A percentile compares a stretch with the other conserved stretches of the same genome.
Evolutionary conservation across 2,329 filamentous ascomycete species (phyloP).

Genomic region (Emmonsiellopsis sp.): DNA sequence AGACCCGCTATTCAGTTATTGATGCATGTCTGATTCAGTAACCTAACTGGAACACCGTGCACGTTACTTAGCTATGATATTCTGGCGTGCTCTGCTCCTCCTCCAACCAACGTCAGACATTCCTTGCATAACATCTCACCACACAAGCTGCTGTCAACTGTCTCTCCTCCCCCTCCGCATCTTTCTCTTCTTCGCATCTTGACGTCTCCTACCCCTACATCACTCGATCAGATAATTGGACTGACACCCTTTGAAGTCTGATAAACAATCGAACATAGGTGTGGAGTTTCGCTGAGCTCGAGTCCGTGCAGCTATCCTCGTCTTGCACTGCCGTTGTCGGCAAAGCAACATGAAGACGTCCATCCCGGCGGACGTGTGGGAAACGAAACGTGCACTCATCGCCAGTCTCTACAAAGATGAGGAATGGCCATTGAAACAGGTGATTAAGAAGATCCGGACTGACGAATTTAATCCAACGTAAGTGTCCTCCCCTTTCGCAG

Average conservation of each 20-base stretch:
- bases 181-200: not conserved
- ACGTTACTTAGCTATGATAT: not conserved
- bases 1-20: not conserved
- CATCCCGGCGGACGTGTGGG: slow-evolving; percentile 36
- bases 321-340: not conserved
- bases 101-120: not conserved
- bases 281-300: too few relatives aligned
- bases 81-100: not conserved
- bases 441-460: slow-evolving; percentile 36
- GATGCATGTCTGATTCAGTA: not conserved
- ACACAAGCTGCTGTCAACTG: not conserved
- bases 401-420: slow-evolving; percentile 35
- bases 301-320: not conserved
- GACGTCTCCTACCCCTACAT: too few relatives aligned
- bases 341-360: slow-evolving; percentile 30
- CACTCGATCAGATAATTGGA: too few relatives aligned
- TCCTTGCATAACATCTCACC: not conserved
- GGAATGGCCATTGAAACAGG: slow-evolving; percentile 38
- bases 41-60: not conserved
- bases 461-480: slow-evolving; percentile 36
- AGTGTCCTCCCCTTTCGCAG: slow-evolving; percentile 9
- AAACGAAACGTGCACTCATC: slow-evolving; percentile 34
- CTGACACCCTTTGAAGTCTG: too few relatives aligned
- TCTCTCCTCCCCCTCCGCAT: not conserved
- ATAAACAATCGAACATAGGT: too few relatives aligned